phyloP scores from a whole-genome alignment of 1,284 basidiomycete species.

The Pseudozyma thailandica region DNA sequence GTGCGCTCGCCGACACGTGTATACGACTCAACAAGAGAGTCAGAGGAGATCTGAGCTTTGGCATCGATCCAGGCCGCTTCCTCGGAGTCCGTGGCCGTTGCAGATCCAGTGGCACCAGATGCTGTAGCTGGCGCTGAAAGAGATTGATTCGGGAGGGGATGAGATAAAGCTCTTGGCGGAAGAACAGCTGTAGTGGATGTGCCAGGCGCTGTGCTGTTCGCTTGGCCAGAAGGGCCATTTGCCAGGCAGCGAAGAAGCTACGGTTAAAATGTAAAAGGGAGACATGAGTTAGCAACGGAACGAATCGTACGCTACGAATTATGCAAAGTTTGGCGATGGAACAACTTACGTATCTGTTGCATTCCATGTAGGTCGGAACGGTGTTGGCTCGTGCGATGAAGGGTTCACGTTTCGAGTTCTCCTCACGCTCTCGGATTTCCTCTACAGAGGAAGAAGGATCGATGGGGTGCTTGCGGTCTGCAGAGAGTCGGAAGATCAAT shows the following conservation, averaged over 20 bases:
- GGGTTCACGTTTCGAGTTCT: constrained; percentile 69
- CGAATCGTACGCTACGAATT: no score
- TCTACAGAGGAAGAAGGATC: constrained; percentile 33
- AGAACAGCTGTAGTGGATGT: constrained; percentile 3
- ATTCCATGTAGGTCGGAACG: constrained; percentile 82
- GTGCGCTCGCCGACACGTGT: constrained; percentile 85
- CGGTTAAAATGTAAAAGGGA: not conserved
- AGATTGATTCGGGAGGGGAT: constrained; percentile 41
- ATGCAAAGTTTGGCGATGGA: no score
- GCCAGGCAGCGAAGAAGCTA: constrained; percentile 38
- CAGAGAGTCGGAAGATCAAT: constrained; percentile 38
- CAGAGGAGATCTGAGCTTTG: constrained; percentile 84
- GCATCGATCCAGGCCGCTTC: constrained; percentile 72
- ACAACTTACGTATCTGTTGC: constrained; percentile 79
- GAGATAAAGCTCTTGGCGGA: constrained; percentile 31
- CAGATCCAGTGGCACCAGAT: constrained; percentile 1
- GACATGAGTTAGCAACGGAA: no score
- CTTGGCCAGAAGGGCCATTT: constrained; percentile 14
- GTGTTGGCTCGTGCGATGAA: constrained; percentile 83
- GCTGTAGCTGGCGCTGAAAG: constrained; percentile 15
- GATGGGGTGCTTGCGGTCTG: constrained; percentile 39
- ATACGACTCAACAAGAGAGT: constrained; percentile 83
- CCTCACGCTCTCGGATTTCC: constrained; percentile 37
- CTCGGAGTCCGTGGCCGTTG: not conserved
- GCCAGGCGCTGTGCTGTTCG: constrained; percentile 12